Base-by-base conservation (phyloP, 306 rosid species). In the Quercus engelmannii region DNA sequence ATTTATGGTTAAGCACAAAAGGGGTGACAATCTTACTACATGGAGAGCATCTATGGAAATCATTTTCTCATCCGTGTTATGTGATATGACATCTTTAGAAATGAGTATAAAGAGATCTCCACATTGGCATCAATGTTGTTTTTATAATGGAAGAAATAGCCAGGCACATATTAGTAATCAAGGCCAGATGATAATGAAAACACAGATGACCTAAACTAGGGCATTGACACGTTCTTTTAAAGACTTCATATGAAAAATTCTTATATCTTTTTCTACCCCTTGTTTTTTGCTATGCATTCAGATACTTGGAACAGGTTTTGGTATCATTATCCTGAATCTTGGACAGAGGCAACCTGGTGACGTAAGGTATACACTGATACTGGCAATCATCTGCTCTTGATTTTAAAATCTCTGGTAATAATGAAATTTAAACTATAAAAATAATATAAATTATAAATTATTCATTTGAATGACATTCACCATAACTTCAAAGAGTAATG, bases 341-440 rank as follows among this genome's bases (percentile, higher is more conserved):
- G 98, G 99, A 84, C 81, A 91, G 81, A 90, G 95, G 69, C 78
- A 90, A 81, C 93, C 94, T 79, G 97, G 98, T 76, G 99, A 92
- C 19, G 61, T 89, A 83, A 95, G 99, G 99, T 92, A 87, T 87
- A n/a, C 35, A 69, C 69, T 30, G 28, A 73, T 67, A 17, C 25
- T 51, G 19, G 18, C 23, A 73, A 46, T 23, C 73, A 79, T 80
- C 71, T 67, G 4, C 72, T 67, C 72, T 33, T 13, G 1, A 67
- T 67, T 67, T 67, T 13, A 35, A 6, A 3, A 9, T 67, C n/a
- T 9, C 9, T 67, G 26, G 52, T 67, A 13, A 49, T 31, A 33
- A 15, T 65, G 43, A 6, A 67, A 67, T 19, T n/a, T 33, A 31
- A 9, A 67, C 72, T 19, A 18, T 67, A 64, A 31, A 33, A 35